A percentile compares a stretch with the other conserved stretches of the same genome.
Evolutionary conservation across 176 grass and related monocot species (phyloP).

Genomic region (Areca catechu): DNA sequence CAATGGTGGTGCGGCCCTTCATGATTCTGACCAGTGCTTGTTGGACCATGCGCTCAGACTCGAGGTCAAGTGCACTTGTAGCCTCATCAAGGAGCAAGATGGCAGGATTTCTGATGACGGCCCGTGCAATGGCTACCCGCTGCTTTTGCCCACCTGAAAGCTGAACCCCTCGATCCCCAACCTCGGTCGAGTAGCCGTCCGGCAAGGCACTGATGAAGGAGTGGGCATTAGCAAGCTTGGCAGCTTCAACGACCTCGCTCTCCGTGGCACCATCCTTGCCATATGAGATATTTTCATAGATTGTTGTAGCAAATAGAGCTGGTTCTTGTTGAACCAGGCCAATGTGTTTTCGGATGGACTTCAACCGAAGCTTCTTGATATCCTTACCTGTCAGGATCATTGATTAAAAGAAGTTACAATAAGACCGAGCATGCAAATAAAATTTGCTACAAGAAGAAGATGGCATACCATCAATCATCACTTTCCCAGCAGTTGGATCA

Average conservation of each 20-base stretch:
- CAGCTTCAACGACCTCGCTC: constrained; percentile 59
- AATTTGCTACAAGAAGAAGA: not conserved
- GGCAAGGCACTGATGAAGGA: constrained; percentile 91
- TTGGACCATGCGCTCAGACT: constrained; percentile 88
- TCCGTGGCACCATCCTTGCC: constrained; percentile 78
- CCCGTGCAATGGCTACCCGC: constrained; percentile 90
- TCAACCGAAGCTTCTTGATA: constrained; percentile 71
- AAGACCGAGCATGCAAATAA: no score
- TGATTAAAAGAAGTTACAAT: not conserved
- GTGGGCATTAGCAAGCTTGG: constrained; percentile 91
- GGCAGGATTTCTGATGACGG: constrained; percentile 68
- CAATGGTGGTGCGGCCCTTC: constrained; percentile 80
- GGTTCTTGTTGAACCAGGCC: constrained; percentile 93
- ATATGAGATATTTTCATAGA: constrained; percentile 86
- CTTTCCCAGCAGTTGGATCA: constrained; percentile 58
- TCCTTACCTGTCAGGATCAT: constrained; percentile 50
- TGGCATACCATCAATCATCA: constrained; percentile 71
- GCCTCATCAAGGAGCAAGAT: constrained; percentile 91
- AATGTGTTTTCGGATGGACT: constrained; percentile 72
- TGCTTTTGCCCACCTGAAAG: constrained; percentile 89
- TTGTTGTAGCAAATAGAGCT: constrained; percentile 83
- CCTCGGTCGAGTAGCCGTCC: constrained; percentile 79
- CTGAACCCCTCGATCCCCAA: constrained; percentile 86
- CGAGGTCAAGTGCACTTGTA: constrained; percentile 81
- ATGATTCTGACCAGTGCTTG: constrained; percentile 74